phyloP scores from a whole-genome alignment of 495 filamentous ascomycete species.

The Podospora conica region DNA sequence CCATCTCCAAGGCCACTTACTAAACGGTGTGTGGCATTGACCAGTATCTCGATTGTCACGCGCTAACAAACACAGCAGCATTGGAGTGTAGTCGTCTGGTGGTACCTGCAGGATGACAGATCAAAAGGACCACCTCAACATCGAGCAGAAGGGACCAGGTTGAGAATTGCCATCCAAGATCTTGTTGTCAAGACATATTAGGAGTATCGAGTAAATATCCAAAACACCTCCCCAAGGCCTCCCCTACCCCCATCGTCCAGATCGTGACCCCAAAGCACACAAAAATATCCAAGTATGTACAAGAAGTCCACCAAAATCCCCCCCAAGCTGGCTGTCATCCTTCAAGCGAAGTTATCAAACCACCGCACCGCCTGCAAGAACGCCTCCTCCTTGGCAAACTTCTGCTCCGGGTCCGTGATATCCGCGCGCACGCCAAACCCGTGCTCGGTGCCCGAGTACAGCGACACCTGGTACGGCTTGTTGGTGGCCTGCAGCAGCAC shows the following conservation, averaged over 20 bases:
- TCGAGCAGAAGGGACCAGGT: no score
- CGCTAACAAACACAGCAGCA: no score
- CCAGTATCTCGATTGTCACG: no score
- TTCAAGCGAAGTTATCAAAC: constrained; percentile 45
- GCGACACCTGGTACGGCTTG: constrained; percentile 56
- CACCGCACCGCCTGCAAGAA: constrained; percentile 66
- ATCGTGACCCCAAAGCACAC: not conserved
- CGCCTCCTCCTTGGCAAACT: constrained; percentile 70
- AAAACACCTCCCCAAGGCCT: not conserved
- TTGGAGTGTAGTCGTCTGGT: not conserved
- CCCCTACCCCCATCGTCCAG: not conserved
- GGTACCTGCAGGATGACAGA: not conserved
- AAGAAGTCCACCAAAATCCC: not conserved
- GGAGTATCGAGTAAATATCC: not conserved
- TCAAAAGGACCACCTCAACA: no score
- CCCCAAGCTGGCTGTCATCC: not conserved
- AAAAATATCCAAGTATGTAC: not conserved
- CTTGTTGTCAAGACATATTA: not conserved
- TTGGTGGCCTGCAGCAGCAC: constrained; percentile 27
- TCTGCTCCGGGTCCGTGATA: constrained; percentile 48
- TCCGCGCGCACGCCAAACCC: constrained; percentile 66
- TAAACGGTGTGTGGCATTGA: no score
- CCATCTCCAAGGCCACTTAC: no score
- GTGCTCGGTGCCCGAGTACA: constrained; percentile 60
- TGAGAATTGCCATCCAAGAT: no score